Percentiles rank a stretch among this genome's conserved stretches.
phyloP scores from a whole-genome alignment of 805 yeast species.

The Ogataea zsoltii region DNA sequence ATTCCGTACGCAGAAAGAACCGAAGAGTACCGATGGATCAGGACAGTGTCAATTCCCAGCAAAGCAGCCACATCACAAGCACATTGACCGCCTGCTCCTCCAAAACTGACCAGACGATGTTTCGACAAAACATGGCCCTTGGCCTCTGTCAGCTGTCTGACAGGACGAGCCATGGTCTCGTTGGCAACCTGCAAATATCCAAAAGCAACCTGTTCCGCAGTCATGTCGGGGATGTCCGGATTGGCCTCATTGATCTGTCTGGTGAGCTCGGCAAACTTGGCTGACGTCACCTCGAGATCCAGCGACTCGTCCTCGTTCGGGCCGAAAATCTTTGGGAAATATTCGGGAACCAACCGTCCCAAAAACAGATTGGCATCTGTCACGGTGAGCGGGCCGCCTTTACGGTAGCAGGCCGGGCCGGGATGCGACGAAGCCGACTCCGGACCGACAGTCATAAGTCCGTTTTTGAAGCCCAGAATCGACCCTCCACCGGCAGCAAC shows the following conservation, averaged over 20 bases:
- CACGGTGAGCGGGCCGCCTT: conserved; percentile 80
- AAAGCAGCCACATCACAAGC: conserved; percentile 74
- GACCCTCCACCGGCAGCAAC: conserved; percentile 90
- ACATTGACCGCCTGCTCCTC: conserved; percentile 95
- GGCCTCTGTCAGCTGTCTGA: conserved; percentile 80
- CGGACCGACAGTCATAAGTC: conserved; percentile 80
- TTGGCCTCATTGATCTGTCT: conserved; percentile 54
- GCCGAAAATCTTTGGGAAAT: conserved; percentile 82
- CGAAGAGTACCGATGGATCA: conserved; percentile 81
- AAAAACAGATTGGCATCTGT: conserved; percentile 80
- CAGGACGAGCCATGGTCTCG: conserved; percentile 89
- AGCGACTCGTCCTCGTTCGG: conserved; percentile 73
- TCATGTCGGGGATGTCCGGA: conserved; percentile 40
- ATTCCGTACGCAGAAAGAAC: conserved; percentile 87
- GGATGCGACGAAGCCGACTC: conserved; percentile 88
- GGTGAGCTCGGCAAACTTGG: conserved; percentile 56
- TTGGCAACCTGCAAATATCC: conserved; percentile 85
- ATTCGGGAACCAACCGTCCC: conserved; percentile 72
- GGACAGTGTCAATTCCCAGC: conserved; percentile 65
- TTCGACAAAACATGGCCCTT: conserved; percentile 67
- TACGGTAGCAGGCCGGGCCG: conserved; percentile 85
- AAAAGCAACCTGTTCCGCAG: conserved; percentile 69
- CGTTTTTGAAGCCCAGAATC: conserved; percentile 63
- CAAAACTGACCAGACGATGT: conserved; percentile 80
- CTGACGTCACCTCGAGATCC: conserved; percentile 52